Evolutionary conservation across 345 rosid genomes (phyloP), one percentile per base, ranked within the genome.

Genomic region (Eucalyptus cloeziana): DNA sequence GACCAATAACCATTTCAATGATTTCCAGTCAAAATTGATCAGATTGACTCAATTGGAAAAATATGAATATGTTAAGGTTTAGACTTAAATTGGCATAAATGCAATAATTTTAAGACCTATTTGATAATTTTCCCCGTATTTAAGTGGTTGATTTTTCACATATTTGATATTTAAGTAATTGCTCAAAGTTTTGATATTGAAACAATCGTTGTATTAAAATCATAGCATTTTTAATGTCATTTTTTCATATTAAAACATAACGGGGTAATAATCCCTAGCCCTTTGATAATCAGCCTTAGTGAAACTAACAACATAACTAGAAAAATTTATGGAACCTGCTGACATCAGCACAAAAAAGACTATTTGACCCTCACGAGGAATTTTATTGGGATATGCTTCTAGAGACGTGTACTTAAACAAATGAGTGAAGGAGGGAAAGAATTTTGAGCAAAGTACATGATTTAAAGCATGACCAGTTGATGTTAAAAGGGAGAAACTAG

Each of bases 151-250:
- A 52, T 52, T 52, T 52, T 52, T 52, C 22, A 52, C 2, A 1
- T 1, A 52, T 21, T 60, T 30, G 33, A 3, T 27, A 64, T 16
- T 14, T 15, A n/a, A 64, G 21, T 7, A 17, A 15, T n/a, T 4
- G 10, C 37, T 64, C 5, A 17, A 15, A 64, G 16, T 64, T 64
- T 64, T 14, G 21, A 64, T n/a, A 64, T 0, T 7, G 4, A 64
- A 64, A 16, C 31, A n/a, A n/a, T n/a, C 3, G 5, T 14, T n/a
- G 8, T 14, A n/a, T 4, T 10, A n/a, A 64, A 64, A 5, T 64
- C 14, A 7, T 4, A 4, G 2, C 17, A n/a, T 0, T n/a, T 64
- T 14, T 64, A n/a, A 14, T 14, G 8, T n/a, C 19, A 30, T 64
- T 64, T 64, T 64, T 8, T 16, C 37, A n/a, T 13, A 15, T 64